These are phyloP conservation scores for Proliferodiscus dingleyae DNA, from an alignment of 2,329 filamentous ascomycete genomes.

Conservation along the genomic window DNA sequence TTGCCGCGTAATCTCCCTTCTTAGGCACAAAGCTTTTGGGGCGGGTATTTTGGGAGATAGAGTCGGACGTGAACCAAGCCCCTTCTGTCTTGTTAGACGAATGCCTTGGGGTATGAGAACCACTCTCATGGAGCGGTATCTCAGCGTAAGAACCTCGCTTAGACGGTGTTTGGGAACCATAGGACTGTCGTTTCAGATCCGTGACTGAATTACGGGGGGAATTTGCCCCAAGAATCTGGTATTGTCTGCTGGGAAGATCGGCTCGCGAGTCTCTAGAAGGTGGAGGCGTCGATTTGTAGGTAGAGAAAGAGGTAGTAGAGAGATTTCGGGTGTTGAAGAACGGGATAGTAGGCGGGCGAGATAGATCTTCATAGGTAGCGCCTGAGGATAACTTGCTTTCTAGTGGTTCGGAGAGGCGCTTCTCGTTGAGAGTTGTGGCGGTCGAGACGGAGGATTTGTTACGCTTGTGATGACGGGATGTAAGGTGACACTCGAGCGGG, in stretches of 20 bases:
- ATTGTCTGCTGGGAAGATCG: slow-evolving; percentile 52
- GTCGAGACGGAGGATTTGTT: slow-evolving; percentile 50
- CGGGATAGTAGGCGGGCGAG: slow-evolving; percentile 56
- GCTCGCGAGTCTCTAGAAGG: slow-evolving; percentile 49
- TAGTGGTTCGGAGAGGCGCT: slow-evolving; percentile 49
- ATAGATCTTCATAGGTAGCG: slow-evolving; percentile 40
- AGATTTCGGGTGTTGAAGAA: slow-evolving; percentile 74
- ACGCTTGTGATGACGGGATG: slow-evolving; percentile 76
- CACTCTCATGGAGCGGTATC: slow-evolving; percentile 42
- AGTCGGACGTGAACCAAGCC: slow-evolving; percentile 29
- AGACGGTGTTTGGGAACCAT: slow-evolving; percentile 11
- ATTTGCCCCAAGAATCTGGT: slow-evolving; percentile 43
- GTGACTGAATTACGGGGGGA: slow-evolving; percentile 42
- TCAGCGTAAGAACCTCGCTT: slow-evolving; percentile 46
- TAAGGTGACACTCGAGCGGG: slow-evolving; percentile 80
- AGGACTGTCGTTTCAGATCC: slow-evolving; percentile 45
- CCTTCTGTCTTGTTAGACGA: slow-evolving; percentile 12
- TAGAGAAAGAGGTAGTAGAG: slow-evolving; percentile 53
- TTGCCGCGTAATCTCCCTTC: slow-evolving; percentile 21
- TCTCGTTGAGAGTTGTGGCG: slow-evolving; percentile 35
- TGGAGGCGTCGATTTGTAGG: slow-evolving; percentile 45
- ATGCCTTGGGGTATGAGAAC: slow-evolving; percentile 15
- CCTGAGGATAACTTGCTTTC: slow-evolving; percentile 41
- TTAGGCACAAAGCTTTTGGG: slow-evolving; percentile 21
- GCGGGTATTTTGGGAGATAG: slow-evolving; percentile 27